phyloP scores from a whole-genome alignment of 2,329 filamentous ascomycete species.

The Cryphonectria parasitica region DNA sequence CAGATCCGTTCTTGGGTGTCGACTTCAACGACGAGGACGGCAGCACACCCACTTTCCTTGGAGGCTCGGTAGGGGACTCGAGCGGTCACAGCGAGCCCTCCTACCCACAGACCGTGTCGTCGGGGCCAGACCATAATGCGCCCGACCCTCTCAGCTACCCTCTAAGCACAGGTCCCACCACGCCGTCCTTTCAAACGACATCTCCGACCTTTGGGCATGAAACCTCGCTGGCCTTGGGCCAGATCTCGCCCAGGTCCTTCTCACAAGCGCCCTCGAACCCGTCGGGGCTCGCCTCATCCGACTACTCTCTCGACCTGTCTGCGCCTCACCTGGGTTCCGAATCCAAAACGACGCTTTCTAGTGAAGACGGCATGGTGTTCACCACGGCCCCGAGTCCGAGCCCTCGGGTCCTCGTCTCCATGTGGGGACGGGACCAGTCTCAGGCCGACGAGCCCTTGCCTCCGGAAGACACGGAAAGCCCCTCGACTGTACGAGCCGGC shows the following conservation, averaged over 20 bases:
- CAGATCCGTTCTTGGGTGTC: conserved; percentile 56
- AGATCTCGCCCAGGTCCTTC: conserved; percentile 41
- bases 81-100: conserved; percentile 23
- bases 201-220: conserved; percentile 45
- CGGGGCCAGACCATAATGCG: conserved; percentile 25
- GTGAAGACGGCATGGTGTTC: conserved; percentile 52
- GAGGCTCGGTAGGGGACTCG: conserved; percentile 2
- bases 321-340: conserved; percentile 53
- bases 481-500: conserved; percentile 40
- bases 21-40: conserved; percentile 51
- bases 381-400: conserved; percentile 48
- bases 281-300: conserved; percentile 40
- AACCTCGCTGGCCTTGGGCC: conserved; percentile 33
- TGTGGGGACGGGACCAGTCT: conserved; percentile 52
- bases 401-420: conserved; percentile 59
- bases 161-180: conserved; percentile 54
- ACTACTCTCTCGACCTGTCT: conserved; percentile 38
- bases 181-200: conserved; percentile 51
- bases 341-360: conserved; percentile 54
- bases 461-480: conserved; percentile 38
- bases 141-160: conserved; percentile 43
- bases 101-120: conserved; percentile 9
- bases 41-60: conserved; percentile 41
- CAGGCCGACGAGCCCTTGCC: conserved; percentile 44
- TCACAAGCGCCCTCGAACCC: conserved; percentile 48